Conservation (phyloP, 2,329 filamentous ascomycete genomes). For the Penicillium vulpinum region DNA sequence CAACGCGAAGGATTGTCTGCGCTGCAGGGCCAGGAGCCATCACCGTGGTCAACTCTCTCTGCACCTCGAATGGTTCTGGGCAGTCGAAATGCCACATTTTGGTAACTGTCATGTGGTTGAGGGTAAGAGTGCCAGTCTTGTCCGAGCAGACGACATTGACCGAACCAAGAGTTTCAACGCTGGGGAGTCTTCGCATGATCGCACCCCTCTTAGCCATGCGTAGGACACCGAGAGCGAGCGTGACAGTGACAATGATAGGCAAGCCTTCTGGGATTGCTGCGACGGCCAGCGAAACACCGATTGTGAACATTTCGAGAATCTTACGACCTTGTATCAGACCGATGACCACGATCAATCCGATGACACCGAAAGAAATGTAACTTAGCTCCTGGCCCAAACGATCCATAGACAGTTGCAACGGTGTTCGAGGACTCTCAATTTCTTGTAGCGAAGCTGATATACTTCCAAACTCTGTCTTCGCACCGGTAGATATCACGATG, state of each 20-base stretch:
- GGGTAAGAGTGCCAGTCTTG: conserved; percentile 94
- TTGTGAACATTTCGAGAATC: conserved; percentile 92
- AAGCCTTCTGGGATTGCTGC: conserved; percentile 94
- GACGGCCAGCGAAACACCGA: conserved; percentile 93
- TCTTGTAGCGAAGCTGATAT: conserved; percentile 93
- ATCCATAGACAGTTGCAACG: conserved; percentile 94
- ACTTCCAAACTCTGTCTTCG: conserved; percentile 90
- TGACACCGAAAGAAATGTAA: conserved; percentile 94
- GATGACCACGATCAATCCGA: conserved; percentile 86
- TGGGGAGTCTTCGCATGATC: conserved; percentile 92
- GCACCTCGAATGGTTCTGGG: conserved; percentile 56
- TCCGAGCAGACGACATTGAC: conserved; percentile 99
- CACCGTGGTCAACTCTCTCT: conserved; percentile 52
- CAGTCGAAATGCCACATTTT: conserved; percentile 94
- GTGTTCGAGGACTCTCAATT: conserved; percentile 92
- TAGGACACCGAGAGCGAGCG: conserved; percentile 87
- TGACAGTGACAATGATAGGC: conserved; percentile 97
- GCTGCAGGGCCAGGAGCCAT: conserved; percentile 69
- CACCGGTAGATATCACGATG: conserved; percentile 94
- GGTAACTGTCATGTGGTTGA: conserved; percentile 97
- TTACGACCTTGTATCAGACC: conserved; percentile 88
- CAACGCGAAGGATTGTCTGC: conserved; percentile 79
- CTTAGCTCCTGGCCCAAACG: conserved; percentile 93
- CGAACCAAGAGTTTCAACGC: conserved; percentile 95
- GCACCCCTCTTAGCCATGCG: conserved; percentile 94